Percentiles rank a stretch among this genome's conserved stretches.
phyloP scores from a whole-genome alignment of 2,329 filamentous ascomycete genomes.

The Phaeosphaeria sp. region DNA sequence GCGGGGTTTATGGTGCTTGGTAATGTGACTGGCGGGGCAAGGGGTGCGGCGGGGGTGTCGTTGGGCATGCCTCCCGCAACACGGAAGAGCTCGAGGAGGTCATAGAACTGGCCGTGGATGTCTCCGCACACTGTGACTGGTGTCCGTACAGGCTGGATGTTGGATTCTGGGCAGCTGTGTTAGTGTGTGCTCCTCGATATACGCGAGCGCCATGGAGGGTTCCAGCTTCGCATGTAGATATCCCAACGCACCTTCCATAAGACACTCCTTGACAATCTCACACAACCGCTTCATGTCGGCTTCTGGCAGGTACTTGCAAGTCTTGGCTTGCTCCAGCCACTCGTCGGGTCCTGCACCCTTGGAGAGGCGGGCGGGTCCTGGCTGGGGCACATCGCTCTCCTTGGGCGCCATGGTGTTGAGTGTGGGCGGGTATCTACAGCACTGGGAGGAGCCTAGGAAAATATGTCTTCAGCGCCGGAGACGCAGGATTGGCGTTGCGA shows the following conservation, averaged over 20 bases:
- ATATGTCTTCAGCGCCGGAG: background rate
- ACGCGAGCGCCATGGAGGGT: constrained; percentile 48
- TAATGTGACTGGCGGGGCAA: constrained; percentile 69
- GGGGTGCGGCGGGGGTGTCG: constrained; percentile 65
- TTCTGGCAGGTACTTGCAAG: constrained; percentile 96
- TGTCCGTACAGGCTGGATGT: constrained; percentile 96
- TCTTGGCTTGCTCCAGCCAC: constrained; percentile 95
- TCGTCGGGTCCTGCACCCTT: constrained; percentile 88
- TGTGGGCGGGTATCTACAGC: background rate
- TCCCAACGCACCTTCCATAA: constrained; percentile 75
- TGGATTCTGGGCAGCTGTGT: constrained; percentile 69
- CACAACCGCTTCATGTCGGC: constrained; percentile 98
- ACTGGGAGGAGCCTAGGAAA: background rate
- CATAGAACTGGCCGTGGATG: constrained; percentile 99
- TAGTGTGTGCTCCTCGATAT: background rate
- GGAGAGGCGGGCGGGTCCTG: constrained; percentile 84
- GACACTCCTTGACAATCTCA: constrained; percentile 97
- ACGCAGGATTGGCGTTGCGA: constrained; percentile 15
- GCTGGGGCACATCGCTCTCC: constrained; percentile 76
- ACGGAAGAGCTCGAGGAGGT: constrained; percentile 93
- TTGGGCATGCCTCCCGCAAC: constrained; percentile 97
- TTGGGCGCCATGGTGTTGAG: constrained; percentile 51
- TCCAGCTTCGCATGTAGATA: constrained; percentile 39
- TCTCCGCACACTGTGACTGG: constrained; percentile 98
- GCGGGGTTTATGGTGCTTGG: constrained; percentile 82